Evolutionary conservation across 1,284 basidiomycete species (phyloP).

Genomic region (Phenoliferia sp.): DNA sequence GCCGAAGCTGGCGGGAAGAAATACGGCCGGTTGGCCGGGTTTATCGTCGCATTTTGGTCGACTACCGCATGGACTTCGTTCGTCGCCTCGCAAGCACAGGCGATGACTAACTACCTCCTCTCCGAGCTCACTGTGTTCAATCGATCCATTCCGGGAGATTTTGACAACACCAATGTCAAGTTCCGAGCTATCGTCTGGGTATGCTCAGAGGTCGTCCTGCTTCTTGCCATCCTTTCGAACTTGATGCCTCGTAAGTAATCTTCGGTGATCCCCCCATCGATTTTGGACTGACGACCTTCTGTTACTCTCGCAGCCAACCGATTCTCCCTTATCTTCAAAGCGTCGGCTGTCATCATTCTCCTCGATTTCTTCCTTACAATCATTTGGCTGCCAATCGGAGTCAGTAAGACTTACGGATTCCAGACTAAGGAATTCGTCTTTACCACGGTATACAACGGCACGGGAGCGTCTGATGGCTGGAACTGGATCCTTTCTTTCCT

Average conservation of each 20-base stretch:
- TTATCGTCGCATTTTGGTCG: slow-evolving; percentile 54
- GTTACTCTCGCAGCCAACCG: slow-evolving; percentile 35
- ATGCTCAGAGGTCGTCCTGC: slow-evolving; percentile 63
- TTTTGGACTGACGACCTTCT: not conserved
- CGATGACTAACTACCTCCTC: slow-evolving; percentile 66
- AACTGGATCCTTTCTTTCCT: slow-evolving; percentile 50
- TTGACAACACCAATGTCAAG: slow-evolving; percentile 63
- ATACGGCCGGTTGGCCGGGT: slow-evolving; percentile 73
- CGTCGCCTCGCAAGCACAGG: slow-evolving; percentile 73
- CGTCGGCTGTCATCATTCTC: slow-evolving; percentile 65
- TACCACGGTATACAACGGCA: slow-evolving; percentile 76
- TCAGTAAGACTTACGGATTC: slow-evolving; percentile 74
- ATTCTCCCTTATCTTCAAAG: slow-evolving; percentile 69
- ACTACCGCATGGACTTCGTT: slow-evolving; percentile 84
- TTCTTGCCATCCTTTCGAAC: slow-evolving; percentile 69
- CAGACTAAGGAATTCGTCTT: slow-evolving; percentile 72
- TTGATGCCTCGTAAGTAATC: slow-evolving; percentile 61
- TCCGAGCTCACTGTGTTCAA: slow-evolving; percentile 72
- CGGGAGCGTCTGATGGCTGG: slow-evolving; percentile 76
- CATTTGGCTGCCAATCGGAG: slow-evolving; percentile 82
- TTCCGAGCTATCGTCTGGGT: slow-evolving; percentile 72
- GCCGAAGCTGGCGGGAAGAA: slow-evolving; percentile 80
- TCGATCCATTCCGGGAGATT: slow-evolving; percentile 69
- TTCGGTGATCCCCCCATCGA: not conserved
- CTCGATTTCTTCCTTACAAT: slow-evolving; percentile 76